Conservation (phyloP, 371 early-diverging fungal genomes). For the Mortierella sp. region DNA sequence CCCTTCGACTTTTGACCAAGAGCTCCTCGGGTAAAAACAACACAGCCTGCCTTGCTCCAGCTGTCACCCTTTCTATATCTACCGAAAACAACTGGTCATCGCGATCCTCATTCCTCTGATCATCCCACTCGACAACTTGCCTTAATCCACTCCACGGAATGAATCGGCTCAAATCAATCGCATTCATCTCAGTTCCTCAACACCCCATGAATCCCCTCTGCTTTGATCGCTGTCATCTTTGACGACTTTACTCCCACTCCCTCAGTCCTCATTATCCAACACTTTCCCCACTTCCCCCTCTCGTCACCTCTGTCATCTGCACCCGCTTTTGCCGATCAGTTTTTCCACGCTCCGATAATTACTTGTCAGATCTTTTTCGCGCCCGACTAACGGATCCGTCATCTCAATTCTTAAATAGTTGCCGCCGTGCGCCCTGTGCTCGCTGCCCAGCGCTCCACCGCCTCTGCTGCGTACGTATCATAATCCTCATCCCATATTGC, state of each 20-base stretch:
- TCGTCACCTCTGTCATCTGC: not conserved
- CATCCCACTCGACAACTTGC: not conserved
- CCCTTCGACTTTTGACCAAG: slow-evolving; percentile 58
- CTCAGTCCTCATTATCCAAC: too few relatives aligned
- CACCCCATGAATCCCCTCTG: too few relatives aligned
- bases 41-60: too few relatives aligned
- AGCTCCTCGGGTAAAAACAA: slow-evolving; percentile 55
- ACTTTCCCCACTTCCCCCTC: too few relatives aligned
- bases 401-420: slow-evolving; percentile 21
- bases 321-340: not conserved
- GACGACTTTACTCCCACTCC: too few relatives aligned
- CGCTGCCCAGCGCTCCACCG: slow-evolving; percentile 56
- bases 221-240: too few relatives aligned
- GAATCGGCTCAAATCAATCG: not conserved
- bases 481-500: not conserved
- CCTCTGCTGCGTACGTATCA: slow-evolving; percentile 52
- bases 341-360: not conserved
- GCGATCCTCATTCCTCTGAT: slow-evolving; percentile 1
- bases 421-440: slow-evolving; percentile 56
- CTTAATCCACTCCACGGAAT: slow-evolving; percentile 2
- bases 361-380: not conserved
- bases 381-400: slow-evolving; percentile 4
- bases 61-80: too few relatives aligned
- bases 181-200: not conserved
- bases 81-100: too few relatives aligned